Evolutionary conservation across 2,329 filamentous ascomycete species (phyloP).

Genomic region (Aquanectria penicillioides): DNA sequence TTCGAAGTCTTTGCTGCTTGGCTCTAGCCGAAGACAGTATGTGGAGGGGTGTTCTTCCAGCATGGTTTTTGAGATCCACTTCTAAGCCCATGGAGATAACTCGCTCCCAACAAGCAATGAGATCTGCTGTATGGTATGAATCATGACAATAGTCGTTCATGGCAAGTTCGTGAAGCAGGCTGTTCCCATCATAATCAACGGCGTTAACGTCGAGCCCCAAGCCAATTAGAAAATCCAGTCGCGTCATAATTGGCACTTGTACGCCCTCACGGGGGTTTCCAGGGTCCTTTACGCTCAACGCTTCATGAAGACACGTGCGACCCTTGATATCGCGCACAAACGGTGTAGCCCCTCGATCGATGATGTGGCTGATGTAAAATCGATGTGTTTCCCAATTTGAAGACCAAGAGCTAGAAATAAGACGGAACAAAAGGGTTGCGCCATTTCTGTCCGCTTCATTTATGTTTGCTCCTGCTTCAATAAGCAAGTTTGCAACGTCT

Average conservation of each 20-base stretch:
- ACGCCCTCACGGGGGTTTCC: too few species aligned
- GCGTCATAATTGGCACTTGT: too few species aligned
- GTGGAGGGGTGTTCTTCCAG: conserved; percentile 37
- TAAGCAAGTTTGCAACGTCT: background rate
- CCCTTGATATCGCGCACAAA: conserved; percentile 25
- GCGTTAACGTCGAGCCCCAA: conserved; percentile 21
- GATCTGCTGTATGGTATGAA: background rate
- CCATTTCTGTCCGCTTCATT: conserved; percentile 28
- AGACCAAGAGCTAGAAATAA: too few species aligned
- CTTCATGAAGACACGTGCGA: conserved; percentile 31
- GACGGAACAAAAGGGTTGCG: conserved; percentile 26
- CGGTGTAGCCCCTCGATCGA: conserved; percentile 25
- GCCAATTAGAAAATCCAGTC: conserved; percentile 16
- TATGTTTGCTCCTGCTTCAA: conserved; percentile 38
- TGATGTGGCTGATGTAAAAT: conserved; percentile 20
- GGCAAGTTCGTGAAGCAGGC: conserved; percentile 35
- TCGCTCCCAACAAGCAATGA: conserved; percentile 17
- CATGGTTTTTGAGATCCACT: conserved; percentile 27
- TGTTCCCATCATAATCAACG: conserved; percentile 35
- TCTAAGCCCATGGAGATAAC: conserved; percentile 28
- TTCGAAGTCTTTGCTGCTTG: too few species aligned
- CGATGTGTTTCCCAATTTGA: too few species aligned
- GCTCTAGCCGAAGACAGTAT: conserved; percentile 21
- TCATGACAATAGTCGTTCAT: background rate
- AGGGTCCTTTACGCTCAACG: too few species aligned